These are phyloP conservation scores for Ammopiptanthus mongolicus DNA, from an alignment of 306 rosid genomes.

Conservation along the genomic window DNA sequence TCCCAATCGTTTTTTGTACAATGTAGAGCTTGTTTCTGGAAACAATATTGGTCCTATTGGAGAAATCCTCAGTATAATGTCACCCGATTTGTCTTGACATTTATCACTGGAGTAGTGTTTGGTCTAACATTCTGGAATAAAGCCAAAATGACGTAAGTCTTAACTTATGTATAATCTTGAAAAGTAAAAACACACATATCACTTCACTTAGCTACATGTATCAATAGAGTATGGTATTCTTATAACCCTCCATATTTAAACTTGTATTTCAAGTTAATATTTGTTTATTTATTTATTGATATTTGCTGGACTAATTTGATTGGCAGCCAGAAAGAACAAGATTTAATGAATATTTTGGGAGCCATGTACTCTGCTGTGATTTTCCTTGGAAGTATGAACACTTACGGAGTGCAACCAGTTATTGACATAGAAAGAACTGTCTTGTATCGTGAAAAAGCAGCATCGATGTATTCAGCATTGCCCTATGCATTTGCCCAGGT, in stretches of 20 bases:
- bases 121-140: constrained; percentile 59
- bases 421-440: constrained; percentile 59
- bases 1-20: constrained; percentile 51
- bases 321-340: constrained; percentile 30
- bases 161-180: background rate
- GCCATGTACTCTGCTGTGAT: constrained; percentile 50
- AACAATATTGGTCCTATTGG: constrained; percentile 71
- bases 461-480: constrained; percentile 40
- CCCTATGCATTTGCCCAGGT: constrained; percentile 43
- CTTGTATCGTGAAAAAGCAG: constrained; percentile 66
- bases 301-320: background rate
- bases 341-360: constrained; percentile 52
- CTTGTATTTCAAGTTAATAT: background rate
- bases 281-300: background rate
- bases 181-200: too few relatives aligned
- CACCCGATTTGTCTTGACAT: constrained; percentile 44
- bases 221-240: background rate
- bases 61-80: constrained; percentile 53
- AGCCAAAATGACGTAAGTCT: constrained; percentile 41
- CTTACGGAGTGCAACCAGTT: constrained; percentile 48
- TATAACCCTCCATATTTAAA: background rate
- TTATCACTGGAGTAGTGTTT: constrained; percentile 34
- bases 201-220: background rate
- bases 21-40: constrained; percentile 52
- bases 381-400: constrained; percentile 23